These are phyloP conservation scores for Pyrus hybrid DNA, from an alignment of 331 rosid species.

Conservation along the genomic window DNA sequence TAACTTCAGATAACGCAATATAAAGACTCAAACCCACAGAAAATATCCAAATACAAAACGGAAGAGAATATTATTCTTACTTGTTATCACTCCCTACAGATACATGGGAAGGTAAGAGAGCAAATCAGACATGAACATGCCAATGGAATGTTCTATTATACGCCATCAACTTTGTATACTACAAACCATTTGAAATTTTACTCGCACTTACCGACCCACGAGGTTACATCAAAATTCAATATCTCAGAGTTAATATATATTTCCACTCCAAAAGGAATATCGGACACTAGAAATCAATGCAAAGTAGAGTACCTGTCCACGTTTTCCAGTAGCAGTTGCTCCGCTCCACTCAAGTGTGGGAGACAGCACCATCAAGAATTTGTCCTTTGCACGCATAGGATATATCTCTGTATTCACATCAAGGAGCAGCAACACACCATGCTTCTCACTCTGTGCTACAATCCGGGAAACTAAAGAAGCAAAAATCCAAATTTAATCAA, in stretches of 20 bases:
- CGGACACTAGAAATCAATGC: no score
- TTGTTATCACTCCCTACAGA: not conserved
- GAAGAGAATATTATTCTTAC: not conserved
- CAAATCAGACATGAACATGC: not conserved
- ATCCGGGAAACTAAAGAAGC: constrained; percentile 58
- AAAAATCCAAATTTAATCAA: not conserved
- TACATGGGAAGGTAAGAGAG: not conserved
- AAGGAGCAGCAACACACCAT: constrained; percentile 48
- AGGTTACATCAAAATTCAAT: no score
- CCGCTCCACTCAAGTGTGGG: constrained; percentile 57
- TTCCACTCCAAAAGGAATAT: no score
- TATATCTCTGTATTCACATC: constrained; percentile 80
- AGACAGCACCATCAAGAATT: constrained; percentile 61
- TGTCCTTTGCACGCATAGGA: constrained; percentile 54
- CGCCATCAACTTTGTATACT: not conserved
- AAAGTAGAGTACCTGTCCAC: constrained; percentile 39
- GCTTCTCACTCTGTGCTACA: constrained; percentile 69
- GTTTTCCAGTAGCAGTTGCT: constrained; percentile 9
- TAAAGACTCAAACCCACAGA: not conserved
- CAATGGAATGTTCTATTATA: not conserved
- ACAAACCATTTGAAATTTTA: not conserved
- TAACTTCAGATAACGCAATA: not conserved
- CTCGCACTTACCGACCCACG: not conserved
- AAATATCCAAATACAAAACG: not conserved
- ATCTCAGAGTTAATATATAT: no score